These are phyloP conservation scores for Cyathus striatus DNA, from an alignment of 768 basidiomycete genomes.

Conservation along the genomic window DNA sequence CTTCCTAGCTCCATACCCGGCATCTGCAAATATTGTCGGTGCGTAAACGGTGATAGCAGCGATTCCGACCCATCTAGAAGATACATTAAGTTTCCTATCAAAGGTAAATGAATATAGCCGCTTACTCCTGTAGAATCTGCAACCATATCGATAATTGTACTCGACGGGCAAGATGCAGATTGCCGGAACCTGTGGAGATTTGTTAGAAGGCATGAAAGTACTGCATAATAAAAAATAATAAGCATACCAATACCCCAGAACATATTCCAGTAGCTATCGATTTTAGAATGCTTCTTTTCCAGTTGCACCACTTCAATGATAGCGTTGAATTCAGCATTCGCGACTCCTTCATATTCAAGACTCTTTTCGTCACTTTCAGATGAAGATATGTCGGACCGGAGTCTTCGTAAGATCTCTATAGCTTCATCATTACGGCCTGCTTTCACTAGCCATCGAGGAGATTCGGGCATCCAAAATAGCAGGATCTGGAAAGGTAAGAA, in stretches of 20 bases:
- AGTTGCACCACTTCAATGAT: slow-evolving; percentile 31
- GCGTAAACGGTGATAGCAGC: slow-evolving; percentile 42
- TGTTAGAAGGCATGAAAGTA: neutral
- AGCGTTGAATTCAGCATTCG: slow-evolving; percentile 26
- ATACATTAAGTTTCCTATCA: no score
- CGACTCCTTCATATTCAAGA: slow-evolving; percentile 13
- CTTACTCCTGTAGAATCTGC: slow-evolving; percentile 39
- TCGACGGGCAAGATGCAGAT: slow-evolving; percentile 34
- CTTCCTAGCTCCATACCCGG: slow-evolving; percentile 36
- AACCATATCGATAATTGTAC: slow-evolving; percentile 40
- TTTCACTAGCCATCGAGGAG: slow-evolving; percentile 32
- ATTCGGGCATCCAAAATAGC: slow-evolving; percentile 36
- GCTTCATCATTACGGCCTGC: slow-evolving; percentile 33
- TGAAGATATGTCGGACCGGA: slow-evolving; percentile 20
- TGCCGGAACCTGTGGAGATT: slow-evolving; percentile 18
- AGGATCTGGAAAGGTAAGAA: slow-evolving; percentile 7
- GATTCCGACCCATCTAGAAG: slow-evolving; percentile 35
- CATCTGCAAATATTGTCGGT: slow-evolving; percentile 37
- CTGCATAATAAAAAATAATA: neutral
- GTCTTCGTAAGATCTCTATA: slow-evolving; percentile 24
- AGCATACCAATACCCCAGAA: slow-evolving; percentile 33
- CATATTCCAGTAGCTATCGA: slow-evolving; percentile 39
- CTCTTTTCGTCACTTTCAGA: slow-evolving; percentile 6
- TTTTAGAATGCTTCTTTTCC: slow-evolving; percentile 32
- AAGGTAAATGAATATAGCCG: slow-evolving; percentile 1